These are phyloP conservation scores for Allium sativum DNA, from an alignment of 106 monocot genomes.

Conservation along the genomic window DNA sequence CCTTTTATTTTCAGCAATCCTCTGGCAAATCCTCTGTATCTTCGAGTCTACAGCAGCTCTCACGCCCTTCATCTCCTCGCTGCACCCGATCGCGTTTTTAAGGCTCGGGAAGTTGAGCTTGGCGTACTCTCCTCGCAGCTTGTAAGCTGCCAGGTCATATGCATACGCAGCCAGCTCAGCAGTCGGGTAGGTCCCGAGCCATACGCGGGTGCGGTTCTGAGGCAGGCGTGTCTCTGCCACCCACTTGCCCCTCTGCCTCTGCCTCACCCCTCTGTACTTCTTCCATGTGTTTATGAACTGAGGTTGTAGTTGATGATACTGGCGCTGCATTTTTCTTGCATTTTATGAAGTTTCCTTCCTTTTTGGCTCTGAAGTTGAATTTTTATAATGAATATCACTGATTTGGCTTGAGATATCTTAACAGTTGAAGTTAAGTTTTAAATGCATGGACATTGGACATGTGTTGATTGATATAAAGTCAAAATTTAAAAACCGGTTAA, in stretches of 20 bases:
- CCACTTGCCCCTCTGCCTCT: conserved; percentile 85
- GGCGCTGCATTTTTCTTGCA: not conserved
- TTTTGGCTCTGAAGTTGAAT: too few species aligned
- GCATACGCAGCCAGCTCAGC: conserved; percentile 65
- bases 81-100: not conserved
- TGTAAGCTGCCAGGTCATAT: conserved; percentile 75
- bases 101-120: conserved; percentile 69
- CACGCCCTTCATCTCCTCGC: conserved; percentile 26
- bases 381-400: too few species aligned
- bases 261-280: conserved; percentile 12
- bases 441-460: too few species aligned
- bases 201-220: conserved; percentile 63
- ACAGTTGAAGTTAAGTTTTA: too few species aligned
- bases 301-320: not conserved
- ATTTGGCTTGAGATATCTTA: too few species aligned
- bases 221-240: conserved; percentile 84
- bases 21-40: conserved; percentile 44
- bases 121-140: conserved; percentile 80
- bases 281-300: not conserved
- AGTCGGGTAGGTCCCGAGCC: conserved; percentile 83
- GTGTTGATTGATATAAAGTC: too few species aligned
- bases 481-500: too few species aligned
- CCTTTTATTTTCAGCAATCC: conserved; percentile 5
- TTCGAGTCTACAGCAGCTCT: conserved; percentile 58
- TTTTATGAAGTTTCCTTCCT: not conserved